Percentiles rank a stretch among this genome's conserved stretches.
Evolutionary conservation across 1,284 basidiomycete genomes (phyloP).

Genomic region (Grifola frondosa): DNA sequence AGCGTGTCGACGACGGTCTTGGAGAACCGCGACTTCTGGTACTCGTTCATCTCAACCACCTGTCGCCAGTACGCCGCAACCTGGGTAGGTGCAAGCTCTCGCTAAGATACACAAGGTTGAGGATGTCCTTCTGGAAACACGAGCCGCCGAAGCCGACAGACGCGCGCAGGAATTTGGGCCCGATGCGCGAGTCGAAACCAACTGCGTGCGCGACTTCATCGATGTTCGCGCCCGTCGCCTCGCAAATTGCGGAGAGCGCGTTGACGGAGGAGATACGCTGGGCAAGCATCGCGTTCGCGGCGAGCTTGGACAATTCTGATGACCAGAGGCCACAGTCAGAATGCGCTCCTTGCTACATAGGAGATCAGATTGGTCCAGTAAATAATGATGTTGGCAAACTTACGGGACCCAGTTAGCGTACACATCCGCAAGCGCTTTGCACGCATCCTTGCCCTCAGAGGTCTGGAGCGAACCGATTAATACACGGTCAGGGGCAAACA

Average conservation of each 20-base stretch:
- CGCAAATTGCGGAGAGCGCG: conserved; percentile 97
- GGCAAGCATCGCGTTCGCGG: conserved; percentile 98
- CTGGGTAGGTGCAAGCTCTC: conserved; percentile 94
- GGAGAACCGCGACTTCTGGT: conserved; percentile 90
- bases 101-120: conserved; percentile 96
- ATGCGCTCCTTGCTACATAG: conserved; percentile 68
- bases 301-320: conserved; percentile 97
- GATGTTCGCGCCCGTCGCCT: conserved; percentile 99
- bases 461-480: conserved; percentile 95
- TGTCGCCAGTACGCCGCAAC: conserved; percentile 98
- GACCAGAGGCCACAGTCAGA: conserved; percentile 98
- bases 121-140: conserved; percentile 99
- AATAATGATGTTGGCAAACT: conserved; percentile 33
- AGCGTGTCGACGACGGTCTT: conserved; percentile 92
- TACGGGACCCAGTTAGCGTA: conserved; percentile 97
- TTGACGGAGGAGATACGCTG: conserved; percentile 98
- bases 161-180: conserved; percentile 94
- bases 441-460: conserved; percentile 81
- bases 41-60: conserved; percentile 95
- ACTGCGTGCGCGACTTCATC: conserved; percentile 97
- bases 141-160: conserved; percentile 97
- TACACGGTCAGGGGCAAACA: conserved; percentile 90
- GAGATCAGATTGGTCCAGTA: neutral
- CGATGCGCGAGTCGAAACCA: conserved; percentile 91
- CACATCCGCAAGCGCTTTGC: conserved; percentile 71